A percentile compares a stretch with the other conserved stretches of the same genome.
These are phyloP conservation scores for Podila epigama DNA, from an alignment of 192 early-diverging fungal genomes.

Conservation along the genomic window DNA sequence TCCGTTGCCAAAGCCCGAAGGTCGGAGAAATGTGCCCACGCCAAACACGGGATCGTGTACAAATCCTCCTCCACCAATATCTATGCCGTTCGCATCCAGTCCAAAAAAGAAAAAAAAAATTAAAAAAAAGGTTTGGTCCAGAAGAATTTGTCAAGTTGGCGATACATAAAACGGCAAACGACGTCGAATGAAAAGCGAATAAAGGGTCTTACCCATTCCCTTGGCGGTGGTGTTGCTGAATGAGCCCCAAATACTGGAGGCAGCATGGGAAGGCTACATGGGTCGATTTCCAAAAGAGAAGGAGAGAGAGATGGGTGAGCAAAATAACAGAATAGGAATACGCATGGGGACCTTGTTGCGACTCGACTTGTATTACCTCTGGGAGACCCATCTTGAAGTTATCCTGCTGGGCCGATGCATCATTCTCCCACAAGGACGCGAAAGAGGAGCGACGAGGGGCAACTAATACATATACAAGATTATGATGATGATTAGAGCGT, in stretches of 20 bases:
- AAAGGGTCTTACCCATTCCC: constrained; percentile 44
- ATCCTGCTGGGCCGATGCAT: constrained; percentile 13
- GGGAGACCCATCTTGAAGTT: constrained; percentile 43
- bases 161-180: background rate
- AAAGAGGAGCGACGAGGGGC: constrained; percentile 40
- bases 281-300: too few relatives aligned
- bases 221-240: constrained; percentile 34
- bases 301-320: too few relatives aligned
- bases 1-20: constrained; percentile 25
- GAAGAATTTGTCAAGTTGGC: background rate
- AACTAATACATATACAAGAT: background rate
- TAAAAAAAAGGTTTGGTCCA: background rate
- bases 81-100: background rate
- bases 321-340: background rate
- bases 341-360: too few relatives aligned
- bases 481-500: too few relatives aligned
- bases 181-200: too few relatives aligned
- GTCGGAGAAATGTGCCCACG: constrained; percentile 36
- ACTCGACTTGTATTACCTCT: constrained; percentile 25
- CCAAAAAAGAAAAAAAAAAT: background rate
- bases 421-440: constrained; percentile 45
- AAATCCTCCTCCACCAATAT: constrained; percentile 23
- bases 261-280: constrained; percentile 41
- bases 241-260: constrained; percentile 45
- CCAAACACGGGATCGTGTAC: constrained; percentile 41